Percentiles rank a stretch among this genome's conserved stretches.
phyloP scores from a whole-genome alignment of 352 stramenopile genomes.

The Globisporangium splendens region DNA sequence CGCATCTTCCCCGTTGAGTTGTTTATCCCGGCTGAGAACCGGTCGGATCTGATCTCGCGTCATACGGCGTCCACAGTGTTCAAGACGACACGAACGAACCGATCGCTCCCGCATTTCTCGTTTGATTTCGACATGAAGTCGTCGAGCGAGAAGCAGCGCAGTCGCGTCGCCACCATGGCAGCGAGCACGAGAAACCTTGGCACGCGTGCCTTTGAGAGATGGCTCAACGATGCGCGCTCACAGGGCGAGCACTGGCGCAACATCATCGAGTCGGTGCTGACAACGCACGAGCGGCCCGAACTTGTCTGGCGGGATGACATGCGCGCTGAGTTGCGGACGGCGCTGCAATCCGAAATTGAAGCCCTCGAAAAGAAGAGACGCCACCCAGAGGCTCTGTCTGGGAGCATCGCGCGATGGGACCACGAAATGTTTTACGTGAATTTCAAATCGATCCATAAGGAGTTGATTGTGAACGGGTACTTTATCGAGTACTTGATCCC shows the following conservation, averaged over 20 bases:
- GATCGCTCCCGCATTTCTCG: conserved; percentile 58
- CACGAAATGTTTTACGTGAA: conserved; percentile 81
- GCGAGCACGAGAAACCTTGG: conserved; percentile 34
- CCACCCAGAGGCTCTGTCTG: conserved; percentile 16
- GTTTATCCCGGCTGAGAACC: conserved; percentile 63
- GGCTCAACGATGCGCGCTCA: conserved; percentile 54
- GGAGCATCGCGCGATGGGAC: conserved; percentile 50
- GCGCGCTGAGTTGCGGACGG: conserved; percentile 52
- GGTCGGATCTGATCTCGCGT: conserved; percentile 47
- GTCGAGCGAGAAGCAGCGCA: conserved; percentile 41
- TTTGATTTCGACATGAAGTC: conserved; percentile 62
- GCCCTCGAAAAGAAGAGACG: conserved; percentile 32
- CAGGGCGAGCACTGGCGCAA: conserved; percentile 76
- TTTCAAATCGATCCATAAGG: conserved; percentile 65
- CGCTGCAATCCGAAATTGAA: conserved; percentile 55
- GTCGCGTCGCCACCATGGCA: conserved; percentile 26
- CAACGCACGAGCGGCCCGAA: conserved; percentile 61
- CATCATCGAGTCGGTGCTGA: conserved; percentile 54
- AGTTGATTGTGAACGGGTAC: conserved; percentile 79
- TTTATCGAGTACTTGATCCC: conserved; percentile 78
- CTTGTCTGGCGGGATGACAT: conserved; percentile 73
- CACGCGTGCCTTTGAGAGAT: conserved; percentile 52
- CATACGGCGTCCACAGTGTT: conserved; percentile 49
- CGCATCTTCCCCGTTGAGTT: conserved; percentile 79
- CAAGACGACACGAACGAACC: conserved; percentile 36